A percentile compares a stretch with the other conserved stretches of the same genome.
Evolutionary conservation across 2,329 filamentous ascomycete species (phyloP).

Genomic region (Penicillium sclerotigenum): DNA sequence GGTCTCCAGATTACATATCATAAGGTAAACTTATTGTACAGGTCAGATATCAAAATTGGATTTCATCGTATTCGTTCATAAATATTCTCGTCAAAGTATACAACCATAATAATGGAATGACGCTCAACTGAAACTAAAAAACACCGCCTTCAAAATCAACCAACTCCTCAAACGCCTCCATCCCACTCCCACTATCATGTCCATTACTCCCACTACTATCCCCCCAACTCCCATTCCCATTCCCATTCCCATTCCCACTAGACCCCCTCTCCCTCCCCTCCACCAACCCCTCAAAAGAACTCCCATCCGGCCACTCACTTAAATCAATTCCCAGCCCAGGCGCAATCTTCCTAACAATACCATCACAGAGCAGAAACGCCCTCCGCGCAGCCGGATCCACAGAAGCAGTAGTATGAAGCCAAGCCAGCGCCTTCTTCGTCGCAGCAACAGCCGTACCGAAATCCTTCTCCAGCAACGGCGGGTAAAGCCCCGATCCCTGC

Average conservation of each 20-base stretch:
- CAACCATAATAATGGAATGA: background rate
- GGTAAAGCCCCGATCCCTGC: background rate
- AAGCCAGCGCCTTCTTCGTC: conserved; percentile 38
- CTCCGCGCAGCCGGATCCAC: conserved; percentile 32
- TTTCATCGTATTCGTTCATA: background rate
- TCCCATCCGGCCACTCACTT: conserved; percentile 28
- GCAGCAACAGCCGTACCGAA: conserved; percentile 24
- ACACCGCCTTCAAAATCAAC: conserved; percentile 18
- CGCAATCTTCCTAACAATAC: conserved; percentile 32
- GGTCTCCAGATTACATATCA: too few relatives aligned
- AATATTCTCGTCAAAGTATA: background rate
- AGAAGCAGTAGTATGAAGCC: conserved; percentile 36
- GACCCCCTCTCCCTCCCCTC: background rate
- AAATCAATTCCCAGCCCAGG: conserved; percentile 32
- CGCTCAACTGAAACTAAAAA: background rate
- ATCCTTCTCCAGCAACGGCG: conserved; percentile 23
- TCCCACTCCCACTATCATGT: background rate
- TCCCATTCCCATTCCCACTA: background rate
- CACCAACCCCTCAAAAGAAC: conserved; percentile 5
- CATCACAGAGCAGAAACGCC: conserved; percentile 37
- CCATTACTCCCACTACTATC: background rate
- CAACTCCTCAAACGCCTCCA: conserved; percentile 19
- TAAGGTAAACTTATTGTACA: too few relatives aligned
- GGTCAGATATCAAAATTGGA: too few relatives aligned
- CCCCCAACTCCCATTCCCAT: background rate